Base-by-base conservation (phyloP, 352 stramenopile genomes). In the Phytopythium helicoides region DNA sequence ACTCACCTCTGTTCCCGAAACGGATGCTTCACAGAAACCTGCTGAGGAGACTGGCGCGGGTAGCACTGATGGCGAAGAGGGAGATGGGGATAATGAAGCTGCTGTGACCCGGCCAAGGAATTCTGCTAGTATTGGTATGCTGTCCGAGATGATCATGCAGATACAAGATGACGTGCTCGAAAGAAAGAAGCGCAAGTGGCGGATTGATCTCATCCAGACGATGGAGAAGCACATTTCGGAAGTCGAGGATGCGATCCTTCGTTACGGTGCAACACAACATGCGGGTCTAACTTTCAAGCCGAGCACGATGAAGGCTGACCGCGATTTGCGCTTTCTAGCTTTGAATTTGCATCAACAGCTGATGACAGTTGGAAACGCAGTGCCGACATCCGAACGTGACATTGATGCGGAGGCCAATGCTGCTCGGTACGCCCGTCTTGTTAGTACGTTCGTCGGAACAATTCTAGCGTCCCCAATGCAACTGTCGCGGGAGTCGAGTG, bases 271-370 rank as follows among this genome's bases (percentile, higher is more conserved):
- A 26, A 73, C 73, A 15, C 75, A 87, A 33, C 78, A 91, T 23
- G 76, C 59, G 0, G 81, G 79, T 1, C 61, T 92, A 19, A 92
- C 79, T 14, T 95, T 95, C 41, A 95, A 95, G 56, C 85, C 85
- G 8, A 92, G 80, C 52, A 95, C 85, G 2, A 93, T 90, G 76
- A 95, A 95, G 71, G 81, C 81, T 10, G 81, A 95, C 60, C 66
- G 78, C 0, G 70, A 78, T 34, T 60, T 95, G 19, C 71, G 82
- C 40, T 95, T 92, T 41, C 44, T 95, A 19, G 78, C 82, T 2
- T 39, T 95, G n/a, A 95, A 95, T 33, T 60, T 95, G 34, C 85
- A 95, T 54, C 80, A 91, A 39, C 85, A 95, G 38, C 66, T 92
- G 40, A 71, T 95, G 56, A 90, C 81, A 3, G 75, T 95, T 4